Evolutionary conservation across 2,329 filamentous ascomycete species (phyloP).

Genomic region (Xylariaceae sp.): DNA sequence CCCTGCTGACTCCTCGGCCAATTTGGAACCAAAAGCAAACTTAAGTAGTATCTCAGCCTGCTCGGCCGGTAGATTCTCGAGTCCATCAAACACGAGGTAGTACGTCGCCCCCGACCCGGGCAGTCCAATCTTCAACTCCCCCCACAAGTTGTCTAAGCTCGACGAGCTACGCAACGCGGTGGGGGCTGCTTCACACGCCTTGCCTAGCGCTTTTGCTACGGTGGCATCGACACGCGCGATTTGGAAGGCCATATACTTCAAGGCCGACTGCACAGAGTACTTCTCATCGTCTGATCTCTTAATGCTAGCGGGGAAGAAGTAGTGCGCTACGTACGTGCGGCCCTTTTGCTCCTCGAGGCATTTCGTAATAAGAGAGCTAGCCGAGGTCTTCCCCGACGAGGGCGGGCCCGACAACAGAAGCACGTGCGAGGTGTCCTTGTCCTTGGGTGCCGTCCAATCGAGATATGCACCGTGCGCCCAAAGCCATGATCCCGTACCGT

Average conservation of each 20-base stretch:
- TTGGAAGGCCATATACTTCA: constrained; percentile 40
- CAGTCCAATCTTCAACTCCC: constrained; percentile 29
- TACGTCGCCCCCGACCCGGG: constrained; percentile 26
- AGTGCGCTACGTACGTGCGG: constrained; percentile 36
- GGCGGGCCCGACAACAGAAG: constrained; percentile 32
- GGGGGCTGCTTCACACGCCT: constrained; percentile 28
- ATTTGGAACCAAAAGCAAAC: constrained; percentile 23
- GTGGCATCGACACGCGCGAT: constrained; percentile 36
- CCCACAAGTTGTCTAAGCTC: constrained; percentile 28
- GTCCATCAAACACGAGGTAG: constrained; percentile 35
- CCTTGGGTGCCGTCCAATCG: constrained; percentile 20
- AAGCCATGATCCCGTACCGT: constrained; percentile 25
- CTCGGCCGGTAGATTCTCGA: constrained; percentile 32
- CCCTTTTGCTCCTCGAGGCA: constrained; percentile 33
- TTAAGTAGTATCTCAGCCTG: constrained; percentile 23
- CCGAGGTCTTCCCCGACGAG: constrained; percentile 34
- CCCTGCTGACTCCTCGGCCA: constrained; percentile 15
- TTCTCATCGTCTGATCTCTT: constrained; percentile 34
- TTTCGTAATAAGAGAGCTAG: constrained; percentile 33
- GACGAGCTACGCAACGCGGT: constrained; percentile 14
- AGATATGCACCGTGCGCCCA: constrained; percentile 24
- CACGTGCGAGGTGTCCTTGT: constrained; percentile 24
- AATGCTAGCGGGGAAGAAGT: constrained; percentile 34
- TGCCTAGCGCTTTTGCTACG: constrained; percentile 28
- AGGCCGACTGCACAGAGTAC: constrained; percentile 27